Conservation (phyloP, 2,329 filamentous ascomycete species). For the Ophiosphaerella korrae region DNA sequence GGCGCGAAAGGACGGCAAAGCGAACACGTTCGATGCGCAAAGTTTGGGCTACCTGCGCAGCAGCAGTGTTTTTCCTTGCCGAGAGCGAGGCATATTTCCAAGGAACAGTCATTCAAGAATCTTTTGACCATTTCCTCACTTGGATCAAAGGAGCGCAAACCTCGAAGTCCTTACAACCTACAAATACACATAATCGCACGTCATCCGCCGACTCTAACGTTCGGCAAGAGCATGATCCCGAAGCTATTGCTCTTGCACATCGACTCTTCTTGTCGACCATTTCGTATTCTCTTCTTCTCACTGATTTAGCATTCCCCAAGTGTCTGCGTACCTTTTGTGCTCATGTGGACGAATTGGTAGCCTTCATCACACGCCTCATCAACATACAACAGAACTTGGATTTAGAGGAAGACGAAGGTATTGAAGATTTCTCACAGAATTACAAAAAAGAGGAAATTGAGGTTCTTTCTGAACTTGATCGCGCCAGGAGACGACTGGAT, state of each 20-base stretch:
- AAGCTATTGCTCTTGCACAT: constrained; percentile 81
- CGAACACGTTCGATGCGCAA: constrained; percentile 74
- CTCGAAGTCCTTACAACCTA: not conserved
- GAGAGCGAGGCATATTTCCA: constrained; percentile 89
- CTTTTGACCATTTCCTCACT: constrained; percentile 77
- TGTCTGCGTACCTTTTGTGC: constrained; percentile 69
- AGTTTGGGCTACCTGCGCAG: constrained; percentile 88
- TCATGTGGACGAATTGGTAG: constrained; percentile 80
- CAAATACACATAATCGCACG: not conserved
- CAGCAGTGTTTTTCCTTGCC: constrained; percentile 85
- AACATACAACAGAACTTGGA: constrained; percentile 78
- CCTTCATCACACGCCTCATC: constrained; percentile 76
- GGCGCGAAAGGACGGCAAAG: constrained; percentile 67
- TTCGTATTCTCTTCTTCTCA: constrained; percentile 68
- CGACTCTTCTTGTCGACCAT: constrained; percentile 74
- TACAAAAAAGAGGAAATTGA: constrained; percentile 73
- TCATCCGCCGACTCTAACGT: constrained; percentile 1
- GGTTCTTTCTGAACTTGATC: constrained; percentile 67
- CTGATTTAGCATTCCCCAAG: constrained; percentile 66
- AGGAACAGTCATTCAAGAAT: constrained; percentile 80
- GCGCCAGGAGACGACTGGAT: constrained; percentile 69
- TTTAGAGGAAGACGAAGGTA: constrained; percentile 79
- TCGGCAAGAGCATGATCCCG: constrained; percentile 71
- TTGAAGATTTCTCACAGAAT: constrained; percentile 61
- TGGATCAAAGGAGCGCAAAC: constrained; percentile 64